Conservation (phyloP, 2,329 filamentous ascomycete genomes). For the Calonectria honghensis region DNA sequence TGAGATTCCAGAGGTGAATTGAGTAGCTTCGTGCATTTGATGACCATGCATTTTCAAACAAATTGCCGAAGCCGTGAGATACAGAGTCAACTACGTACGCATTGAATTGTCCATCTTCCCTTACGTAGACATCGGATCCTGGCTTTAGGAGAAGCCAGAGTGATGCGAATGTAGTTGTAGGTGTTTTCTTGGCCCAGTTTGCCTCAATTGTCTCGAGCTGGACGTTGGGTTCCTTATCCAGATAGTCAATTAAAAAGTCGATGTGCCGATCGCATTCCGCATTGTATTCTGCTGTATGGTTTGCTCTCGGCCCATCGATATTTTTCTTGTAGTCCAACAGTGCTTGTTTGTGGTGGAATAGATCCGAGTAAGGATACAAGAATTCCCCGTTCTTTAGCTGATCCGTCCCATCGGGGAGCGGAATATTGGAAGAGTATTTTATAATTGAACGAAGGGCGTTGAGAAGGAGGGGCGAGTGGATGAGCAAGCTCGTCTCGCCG, state of each 20-base stretch:
- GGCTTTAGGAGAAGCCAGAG: not conserved
- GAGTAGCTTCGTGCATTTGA: not conserved
- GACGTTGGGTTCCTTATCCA: not conserved
- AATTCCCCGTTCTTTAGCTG: not conserved
- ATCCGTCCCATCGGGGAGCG: not conserved
- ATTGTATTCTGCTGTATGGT: not conserved
- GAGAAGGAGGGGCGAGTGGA: not conserved
- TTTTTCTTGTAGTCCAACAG: not conserved
- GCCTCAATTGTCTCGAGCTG: not conserved
- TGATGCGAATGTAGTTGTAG: not conserved
- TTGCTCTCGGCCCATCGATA: not conserved
- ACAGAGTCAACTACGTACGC: not conserved
- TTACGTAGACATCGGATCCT: not conserved
- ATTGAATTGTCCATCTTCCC: not conserved
- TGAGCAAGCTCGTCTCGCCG: not conserved
- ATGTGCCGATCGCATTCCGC: not conserved
- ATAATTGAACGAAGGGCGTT: not conserved
- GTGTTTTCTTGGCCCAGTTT: not conserved
- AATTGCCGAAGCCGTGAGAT: not conserved
- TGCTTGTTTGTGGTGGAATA: not conserved
- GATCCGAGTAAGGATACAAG: not conserved
- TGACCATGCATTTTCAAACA: not conserved
- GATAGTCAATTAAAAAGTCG: not conserved
- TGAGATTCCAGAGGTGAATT: not conserved
- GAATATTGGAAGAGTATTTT: not conserved